phyloP scores from a whole-genome alignment of 2,329 filamentous ascomycete genomes.

The Microsporum audouinii region DNA sequence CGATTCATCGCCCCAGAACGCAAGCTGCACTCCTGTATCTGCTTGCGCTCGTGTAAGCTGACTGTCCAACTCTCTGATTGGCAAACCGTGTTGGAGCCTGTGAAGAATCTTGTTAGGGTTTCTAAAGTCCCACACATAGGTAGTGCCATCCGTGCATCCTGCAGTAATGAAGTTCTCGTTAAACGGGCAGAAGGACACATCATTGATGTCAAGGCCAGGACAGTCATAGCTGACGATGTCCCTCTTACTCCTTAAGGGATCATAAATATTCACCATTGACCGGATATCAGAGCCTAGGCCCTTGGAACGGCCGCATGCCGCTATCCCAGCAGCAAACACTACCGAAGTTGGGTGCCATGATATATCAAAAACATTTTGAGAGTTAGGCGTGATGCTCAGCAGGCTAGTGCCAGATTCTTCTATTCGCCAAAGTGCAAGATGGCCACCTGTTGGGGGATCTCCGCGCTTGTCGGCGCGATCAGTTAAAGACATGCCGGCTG shows the following conservation, averaged over 20 bases:
- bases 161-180: constrained; percentile 43
- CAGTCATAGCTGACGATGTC: constrained; percentile 42
- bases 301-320: constrained; percentile 20
- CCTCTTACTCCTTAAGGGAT: constrained; percentile 27
- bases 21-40: constrained; percentile 49
- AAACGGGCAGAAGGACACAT: constrained; percentile 41
- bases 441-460: neutral
- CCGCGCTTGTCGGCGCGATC: constrained; percentile 19
- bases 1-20: constrained; percentile 46
- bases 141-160: constrained; percentile 48
- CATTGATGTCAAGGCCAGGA: constrained; percentile 50
- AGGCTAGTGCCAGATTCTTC: constrained; percentile 25
- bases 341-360: constrained; percentile 43
- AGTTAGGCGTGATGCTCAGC: constrained; percentile 37
- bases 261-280: constrained; percentile 45
- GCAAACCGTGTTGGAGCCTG: constrained; percentile 39
- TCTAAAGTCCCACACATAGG: constrained; percentile 51
- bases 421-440: constrained; percentile 39
- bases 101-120: constrained; percentile 37
- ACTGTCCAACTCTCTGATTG: constrained; percentile 38
- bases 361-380: constrained; percentile 48
- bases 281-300: constrained; percentile 29
- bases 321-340: constrained; percentile 42
- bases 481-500: constrained; percentile 44
- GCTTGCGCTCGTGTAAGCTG: constrained; percentile 35